These are phyloP conservation scores for Penicillium thymicola DNA, from an alignment of 2,329 filamentous ascomycete genomes.

Conservation along the genomic window DNA sequence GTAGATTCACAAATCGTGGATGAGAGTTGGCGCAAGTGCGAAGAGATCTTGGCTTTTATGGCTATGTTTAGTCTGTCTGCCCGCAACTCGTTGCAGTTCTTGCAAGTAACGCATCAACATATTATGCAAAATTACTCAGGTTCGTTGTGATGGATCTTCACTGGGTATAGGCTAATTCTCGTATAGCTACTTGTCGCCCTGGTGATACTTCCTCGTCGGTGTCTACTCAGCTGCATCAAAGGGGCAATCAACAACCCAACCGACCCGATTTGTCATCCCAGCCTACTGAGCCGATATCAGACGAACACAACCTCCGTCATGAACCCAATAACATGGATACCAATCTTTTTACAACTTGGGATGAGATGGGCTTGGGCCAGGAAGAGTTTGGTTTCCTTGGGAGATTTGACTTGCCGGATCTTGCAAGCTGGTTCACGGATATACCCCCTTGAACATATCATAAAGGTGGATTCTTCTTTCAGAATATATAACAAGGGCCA, in stretches of 20 bases:
- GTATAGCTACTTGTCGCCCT: slow-evolving; percentile 5
- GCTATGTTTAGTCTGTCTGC: slow-evolving; percentile 29
- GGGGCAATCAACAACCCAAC: not conserved
- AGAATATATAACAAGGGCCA: not conserved
- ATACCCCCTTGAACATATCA: slow-evolving; percentile 6
- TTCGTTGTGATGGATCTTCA: not conserved
- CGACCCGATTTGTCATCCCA: not conserved
- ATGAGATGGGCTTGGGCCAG: slow-evolving; percentile 20
- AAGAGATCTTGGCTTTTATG: slow-evolving; percentile 28
- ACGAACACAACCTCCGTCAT: not conserved
- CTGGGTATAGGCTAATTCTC: not conserved
- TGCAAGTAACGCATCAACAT: slow-evolving; percentile 24
- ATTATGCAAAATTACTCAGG: slow-evolving; percentile 20
- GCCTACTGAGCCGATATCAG: not conserved
- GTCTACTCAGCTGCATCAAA: slow-evolving; percentile 9
- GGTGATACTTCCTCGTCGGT: not conserved
- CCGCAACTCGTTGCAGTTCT: slow-evolving; percentile 30
- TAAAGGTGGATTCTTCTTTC: too few relatives aligned
- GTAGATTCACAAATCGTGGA: slow-evolving; percentile 18
- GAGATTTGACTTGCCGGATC: slow-evolving; percentile 22
- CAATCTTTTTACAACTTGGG: slow-evolving; percentile 20
- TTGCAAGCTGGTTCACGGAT: slow-evolving; percentile 23
- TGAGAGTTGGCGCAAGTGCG: slow-evolving; percentile 28
- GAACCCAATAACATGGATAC: slow-evolving; percentile 1
- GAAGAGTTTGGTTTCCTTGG: slow-evolving; percentile 24